Evolutionary conservation across 768 basidiomycete species (phyloP).

Genomic region (Gloeophyllum trabeum): DNA sequence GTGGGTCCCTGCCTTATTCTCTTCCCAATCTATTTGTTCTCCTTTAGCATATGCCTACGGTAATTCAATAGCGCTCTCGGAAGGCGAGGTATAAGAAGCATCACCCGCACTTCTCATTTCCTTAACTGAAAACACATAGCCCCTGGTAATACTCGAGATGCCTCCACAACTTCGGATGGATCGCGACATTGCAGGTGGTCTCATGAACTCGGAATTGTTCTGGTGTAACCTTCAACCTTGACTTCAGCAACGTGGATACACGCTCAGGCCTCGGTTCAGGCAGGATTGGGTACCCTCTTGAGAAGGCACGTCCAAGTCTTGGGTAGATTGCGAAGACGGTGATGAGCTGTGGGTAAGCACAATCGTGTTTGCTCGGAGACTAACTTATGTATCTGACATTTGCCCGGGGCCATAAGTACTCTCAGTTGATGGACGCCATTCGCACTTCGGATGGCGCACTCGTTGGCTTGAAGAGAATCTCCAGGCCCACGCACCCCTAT

Average conservation of each 20-base stretch:
- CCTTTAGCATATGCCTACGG: too few relatives aligned
- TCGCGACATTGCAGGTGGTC: neutral
- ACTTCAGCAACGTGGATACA: slow-evolving; percentile 8
- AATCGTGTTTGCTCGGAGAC: neutral
- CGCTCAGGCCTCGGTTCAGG: slow-evolving; percentile 10
- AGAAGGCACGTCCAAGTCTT: slow-evolving; percentile 2
- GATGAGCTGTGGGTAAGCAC: neutral
- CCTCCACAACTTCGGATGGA: neutral
- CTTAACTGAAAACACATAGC: neutral
- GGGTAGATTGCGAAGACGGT: slow-evolving; percentile 3
- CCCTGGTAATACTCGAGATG: neutral
- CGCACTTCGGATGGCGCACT: slow-evolving; percentile 10
- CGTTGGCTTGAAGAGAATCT: slow-evolving; percentile 13
- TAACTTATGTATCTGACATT: neutral
- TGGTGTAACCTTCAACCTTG: slow-evolving; percentile 8
- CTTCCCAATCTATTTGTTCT: too few relatives aligned
- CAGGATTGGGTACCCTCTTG: slow-evolving; percentile 11
- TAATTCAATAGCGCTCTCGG: too few relatives aligned
- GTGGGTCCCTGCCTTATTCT: too few relatives aligned
- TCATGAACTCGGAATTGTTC: neutral
- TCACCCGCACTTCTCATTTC: neutral
- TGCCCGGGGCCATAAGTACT: neutral
- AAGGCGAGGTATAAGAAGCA: neutral
- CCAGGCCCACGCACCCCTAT: neutral
- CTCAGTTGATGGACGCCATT: slow-evolving; percentile 9